Evolutionary conservation across 2,329 filamentous ascomycete genomes (phyloP).

Genomic region (Sporothrix pallida): DNA sequence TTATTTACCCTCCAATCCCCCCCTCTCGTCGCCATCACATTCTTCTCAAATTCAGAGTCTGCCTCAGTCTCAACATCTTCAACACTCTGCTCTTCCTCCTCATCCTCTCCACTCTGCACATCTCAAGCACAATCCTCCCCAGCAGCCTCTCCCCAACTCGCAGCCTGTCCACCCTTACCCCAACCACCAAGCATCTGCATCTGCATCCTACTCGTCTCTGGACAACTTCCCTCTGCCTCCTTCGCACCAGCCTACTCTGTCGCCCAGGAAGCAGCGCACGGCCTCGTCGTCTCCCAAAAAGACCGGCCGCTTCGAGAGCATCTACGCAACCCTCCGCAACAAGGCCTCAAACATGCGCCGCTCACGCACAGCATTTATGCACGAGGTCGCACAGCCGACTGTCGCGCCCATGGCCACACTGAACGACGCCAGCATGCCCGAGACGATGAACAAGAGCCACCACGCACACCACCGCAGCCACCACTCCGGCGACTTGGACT

Average conservation of each 20-base stretch:
- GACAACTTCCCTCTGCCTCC: conserved; percentile 19
- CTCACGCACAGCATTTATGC: conserved; percentile 31
- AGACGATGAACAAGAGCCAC: conserved; percentile 17
- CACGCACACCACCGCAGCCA: conserved; percentile 30
- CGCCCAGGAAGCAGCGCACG: conserved; percentile 29
- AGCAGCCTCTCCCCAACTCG: conserved; percentile 1
- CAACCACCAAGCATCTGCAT: conserved; percentile 20
- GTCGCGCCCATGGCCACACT: conserved; percentile 37
- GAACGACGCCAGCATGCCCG: conserved; percentile 22
- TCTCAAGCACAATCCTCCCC: not conserved
- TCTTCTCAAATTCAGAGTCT: conserved; percentile 9
- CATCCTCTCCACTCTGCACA: conserved; percentile 34
- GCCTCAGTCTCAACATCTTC: conserved; percentile 32
- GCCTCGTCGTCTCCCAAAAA: conserved; percentile 39
- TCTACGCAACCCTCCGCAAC: conserved; percentile 45
- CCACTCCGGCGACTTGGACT: not conserved
- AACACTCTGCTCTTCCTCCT: conserved; percentile 22
- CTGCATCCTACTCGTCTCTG: conserved; percentile 34
- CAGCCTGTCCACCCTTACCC: conserved; percentile 12
- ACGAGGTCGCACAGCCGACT: conserved; percentile 34
- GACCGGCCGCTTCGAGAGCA: conserved; percentile 41
- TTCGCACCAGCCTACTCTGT: not conserved
- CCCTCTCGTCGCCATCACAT: conserved; percentile 18
- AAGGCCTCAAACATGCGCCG: conserved; percentile 41
- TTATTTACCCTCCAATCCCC: conserved; percentile 32